Evolutionary conservation across 352 stramenopile genomes (phyloP).

Genomic region (Aphanomyces invadans): DNA sequence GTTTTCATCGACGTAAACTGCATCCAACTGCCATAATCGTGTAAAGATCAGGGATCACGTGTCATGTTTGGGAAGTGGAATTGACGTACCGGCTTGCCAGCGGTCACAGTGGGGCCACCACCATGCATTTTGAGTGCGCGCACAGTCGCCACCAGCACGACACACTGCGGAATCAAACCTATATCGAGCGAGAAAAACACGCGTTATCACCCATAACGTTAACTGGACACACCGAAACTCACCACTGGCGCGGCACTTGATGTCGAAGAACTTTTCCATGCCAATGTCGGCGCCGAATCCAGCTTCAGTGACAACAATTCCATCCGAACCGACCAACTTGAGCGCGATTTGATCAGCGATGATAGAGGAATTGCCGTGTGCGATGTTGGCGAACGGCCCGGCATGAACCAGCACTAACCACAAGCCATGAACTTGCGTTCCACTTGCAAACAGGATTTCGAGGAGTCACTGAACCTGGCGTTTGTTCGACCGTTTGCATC

Average conservation of each 20-base stretch:
- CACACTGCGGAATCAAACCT: conserved; percentile 93
- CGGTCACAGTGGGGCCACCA: conserved; percentile 92
- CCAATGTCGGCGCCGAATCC: conserved; percentile 97
- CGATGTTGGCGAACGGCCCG: conserved; percentile 98
- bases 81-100: conserved; percentile 60
- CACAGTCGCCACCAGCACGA: conserved; percentile 97
- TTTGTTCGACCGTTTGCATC: conserved; percentile 97
- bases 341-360: conserved; percentile 94
- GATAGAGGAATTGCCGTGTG: conserved; percentile 95
- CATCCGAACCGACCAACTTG: conserved; percentile 90
- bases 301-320: conserved; percentile 96
- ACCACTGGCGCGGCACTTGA: conserved; percentile 88
- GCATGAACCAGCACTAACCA: conserved; percentile 95
- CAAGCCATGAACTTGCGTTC: neutral
- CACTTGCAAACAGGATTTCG: neutral
- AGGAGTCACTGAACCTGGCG: conserved; percentile 28
- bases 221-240: no score
- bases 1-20: conserved; percentile 13
- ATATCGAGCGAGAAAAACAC: conserved; percentile 37
- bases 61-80: no score
- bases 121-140: conserved; percentile 99
- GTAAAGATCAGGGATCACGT: neutral
- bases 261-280: conserved; percentile 99
- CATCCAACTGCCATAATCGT: conserved; percentile 1
- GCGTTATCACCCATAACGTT: no score